These are phyloP conservation scores for Sporothrix inflata DNA, from an alignment of 2,329 filamentous ascomycete species.

Conservation along the genomic window DNA sequence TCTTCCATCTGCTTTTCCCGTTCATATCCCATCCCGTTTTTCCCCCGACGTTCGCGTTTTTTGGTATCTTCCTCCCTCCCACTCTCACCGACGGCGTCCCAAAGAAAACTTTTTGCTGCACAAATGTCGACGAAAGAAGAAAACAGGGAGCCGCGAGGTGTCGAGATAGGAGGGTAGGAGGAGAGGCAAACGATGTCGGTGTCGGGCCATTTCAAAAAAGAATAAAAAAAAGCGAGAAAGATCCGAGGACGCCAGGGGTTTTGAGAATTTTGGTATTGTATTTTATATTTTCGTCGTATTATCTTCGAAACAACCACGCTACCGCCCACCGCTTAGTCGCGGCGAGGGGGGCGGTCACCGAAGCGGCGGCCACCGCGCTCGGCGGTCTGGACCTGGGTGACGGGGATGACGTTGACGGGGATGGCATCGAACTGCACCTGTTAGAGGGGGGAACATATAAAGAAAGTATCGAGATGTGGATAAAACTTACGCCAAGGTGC, in stretches of 20 bases:
- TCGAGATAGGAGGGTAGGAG: neutral
- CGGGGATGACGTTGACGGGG: slow-evolving; percentile 91
- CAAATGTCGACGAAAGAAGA: slow-evolving; percentile 20
- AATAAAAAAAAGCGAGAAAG: slow-evolving; percentile 4
- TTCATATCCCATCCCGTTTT: neutral
- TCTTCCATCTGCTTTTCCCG: slow-evolving; percentile 1
- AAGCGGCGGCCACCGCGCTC: slow-evolving; percentile 67
- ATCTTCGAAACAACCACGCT: neutral
- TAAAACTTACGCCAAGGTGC: slow-evolving; percentile 87
- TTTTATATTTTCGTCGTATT: neutral
- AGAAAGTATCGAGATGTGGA: neutral
- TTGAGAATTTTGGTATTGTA: slow-evolving; percentile 9
- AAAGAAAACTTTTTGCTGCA: slow-evolving; percentile 23
- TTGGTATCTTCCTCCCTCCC: neutral
- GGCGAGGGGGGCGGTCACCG: slow-evolving; percentile 50
- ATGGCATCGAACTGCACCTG: slow-evolving; percentile 86
- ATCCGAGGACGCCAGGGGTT: slow-evolving; percentile 26
- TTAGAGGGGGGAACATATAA: slow-evolving; percentile 21
- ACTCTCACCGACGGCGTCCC: slow-evolving; percentile 19
- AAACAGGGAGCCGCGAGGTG: slow-evolving; percentile 4
- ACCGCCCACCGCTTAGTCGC: slow-evolving; percentile 45
- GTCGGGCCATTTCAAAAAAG: slow-evolving; percentile 6
- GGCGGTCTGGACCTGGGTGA: slow-evolving; percentile 82
- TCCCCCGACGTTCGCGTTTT: slow-evolving; percentile 14
- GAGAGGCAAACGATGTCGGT: neutral